phyloP scores from a whole-genome alignment of 2,329 filamentous ascomycete genomes.

The Paraphaeosphaeria minitans region DNA sequence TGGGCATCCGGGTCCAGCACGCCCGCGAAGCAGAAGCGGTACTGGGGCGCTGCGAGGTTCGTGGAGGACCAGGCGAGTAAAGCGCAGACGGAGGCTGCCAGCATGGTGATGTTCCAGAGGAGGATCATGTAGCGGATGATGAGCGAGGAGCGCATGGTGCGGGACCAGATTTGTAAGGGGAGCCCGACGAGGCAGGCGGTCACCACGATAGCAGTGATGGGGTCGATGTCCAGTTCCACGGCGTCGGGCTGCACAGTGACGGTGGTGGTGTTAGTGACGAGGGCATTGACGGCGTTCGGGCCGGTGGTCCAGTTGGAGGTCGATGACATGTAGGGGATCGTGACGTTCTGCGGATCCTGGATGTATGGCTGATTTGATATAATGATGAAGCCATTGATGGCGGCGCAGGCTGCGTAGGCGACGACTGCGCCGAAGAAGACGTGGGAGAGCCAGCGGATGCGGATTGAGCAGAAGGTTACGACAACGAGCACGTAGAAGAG shows the following conservation, averaged over 20 bases:
- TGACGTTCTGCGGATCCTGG: background rate
- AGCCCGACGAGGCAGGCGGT: slow-evolving; percentile 16
- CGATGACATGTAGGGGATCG: slow-evolving; percentile 1
- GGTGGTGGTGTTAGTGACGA: background rate
- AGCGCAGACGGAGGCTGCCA: slow-evolving; percentile 16
- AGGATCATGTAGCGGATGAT: slow-evolving; percentile 17
- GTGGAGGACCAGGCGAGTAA: slow-evolving; percentile 14
- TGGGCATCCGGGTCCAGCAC: slow-evolving; percentile 7
- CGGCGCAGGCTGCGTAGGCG: slow-evolving; percentile 18
- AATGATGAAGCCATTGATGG: slow-evolving; percentile 19
- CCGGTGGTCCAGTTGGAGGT: background rate
- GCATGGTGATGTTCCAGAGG: slow-evolving; percentile 17
- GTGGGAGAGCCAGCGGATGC: background rate
- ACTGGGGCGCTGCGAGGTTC: slow-evolving; percentile 14
- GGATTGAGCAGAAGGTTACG: slow-evolving; percentile 12
- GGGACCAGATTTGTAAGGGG: slow-evolving; percentile 18
- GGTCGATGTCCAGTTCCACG: slow-evolving; percentile 20
- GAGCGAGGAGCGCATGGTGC: slow-evolving; percentile 17
- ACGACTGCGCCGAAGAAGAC: slow-evolving; percentile 12
- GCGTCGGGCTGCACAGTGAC: slow-evolving; percentile 15
- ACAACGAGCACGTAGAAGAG: slow-evolving; percentile 13
- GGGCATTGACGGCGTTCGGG: background rate
- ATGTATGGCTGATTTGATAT: slow-evolving; percentile 1
- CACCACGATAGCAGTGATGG: slow-evolving; percentile 19
- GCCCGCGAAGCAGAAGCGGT: slow-evolving; percentile 16